Evolutionary conservation across 163 green algal genomes (phyloP), one percentile per base, ranked within the genome.

Genomic region (Volvox carteri): DNA sequence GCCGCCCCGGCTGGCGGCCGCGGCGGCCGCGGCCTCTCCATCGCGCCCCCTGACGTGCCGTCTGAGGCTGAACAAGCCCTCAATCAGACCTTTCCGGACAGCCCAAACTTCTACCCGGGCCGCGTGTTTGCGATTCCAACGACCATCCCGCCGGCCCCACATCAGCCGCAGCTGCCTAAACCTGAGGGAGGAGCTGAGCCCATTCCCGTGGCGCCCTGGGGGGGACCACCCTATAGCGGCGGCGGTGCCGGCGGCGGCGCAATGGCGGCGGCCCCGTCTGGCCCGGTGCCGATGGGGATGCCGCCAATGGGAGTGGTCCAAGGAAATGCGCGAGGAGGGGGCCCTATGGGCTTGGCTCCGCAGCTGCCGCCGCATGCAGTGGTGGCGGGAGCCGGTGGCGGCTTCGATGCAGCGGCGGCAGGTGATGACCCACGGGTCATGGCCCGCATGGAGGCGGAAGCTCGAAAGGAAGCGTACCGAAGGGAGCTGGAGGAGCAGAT

Each of bases 71-170:
- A 50, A n/a, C 28, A n/a, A 21, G 39, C 28, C 21, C 35, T 89
- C 19, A 87, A 87, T 46, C 76, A 74, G 58, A 91, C 86, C 19
- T 91, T 91, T 33, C 86, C 86, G 19, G 86, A 91, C 78, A 79
- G 67, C 21, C 86, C 86, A 35, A 84, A 78, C 68, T 91, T 88
- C 56, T 91, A 88, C 39, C 86, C 86, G 0, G 86, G 86, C 0
- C 65, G 86, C 7, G 78, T 91, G 0, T 91, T 91, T 74, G 86
- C 68, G 0, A 48, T 91, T 8, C 86, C 86, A 0, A 65, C 65
- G 21, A 87, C 81, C 16, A 60, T 87, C 19, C 65, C 65, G 30
- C 81, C 65, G 42, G n/a, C 62, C 11, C 78, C 77, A 4, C 37
- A 75, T n/a, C 42, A 78, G 41, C 54, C n/a, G 41, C 42, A 77